Evolutionary conservation across 2,329 filamentous ascomycete species (phyloP).

Genomic region (Cercospora citrullina): DNA sequence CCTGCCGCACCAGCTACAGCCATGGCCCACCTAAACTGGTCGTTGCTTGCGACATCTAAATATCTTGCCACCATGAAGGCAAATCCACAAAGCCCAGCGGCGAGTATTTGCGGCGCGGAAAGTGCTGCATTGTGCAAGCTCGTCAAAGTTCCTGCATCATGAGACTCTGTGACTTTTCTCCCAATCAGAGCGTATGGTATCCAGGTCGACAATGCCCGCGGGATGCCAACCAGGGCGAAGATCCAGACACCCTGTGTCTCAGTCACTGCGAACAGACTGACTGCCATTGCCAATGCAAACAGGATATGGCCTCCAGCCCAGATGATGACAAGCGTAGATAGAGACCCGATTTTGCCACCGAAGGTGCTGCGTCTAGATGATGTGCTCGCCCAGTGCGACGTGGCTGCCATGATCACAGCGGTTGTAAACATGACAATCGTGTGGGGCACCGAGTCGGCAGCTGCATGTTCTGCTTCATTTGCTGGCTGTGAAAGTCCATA

Average conservation of each 20-base stretch:
- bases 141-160: slow-evolving; percentile 8
- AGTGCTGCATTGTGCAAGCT: slow-evolving; percentile 14
- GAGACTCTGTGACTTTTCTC: not conserved
- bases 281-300: not conserved
- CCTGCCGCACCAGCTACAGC: not conserved
- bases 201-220: not conserved
- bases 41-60: not conserved
- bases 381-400: not conserved
- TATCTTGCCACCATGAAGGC: not conserved
- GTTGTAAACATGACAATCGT: not conserved
- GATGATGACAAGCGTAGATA: not conserved
- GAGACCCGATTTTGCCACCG: not conserved
- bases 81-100: not conserved
- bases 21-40: not conserved
- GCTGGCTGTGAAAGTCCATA: not conserved
- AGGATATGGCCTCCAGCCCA: not conserved
- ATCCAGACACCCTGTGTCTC: not conserved
- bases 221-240: not conserved
- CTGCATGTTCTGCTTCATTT: not conserved
- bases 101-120: slow-evolving; percentile 4
- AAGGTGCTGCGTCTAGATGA: not conserved
- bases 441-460: not conserved
- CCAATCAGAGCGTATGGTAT: slow-evolving; percentile 4
- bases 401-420: not conserved
- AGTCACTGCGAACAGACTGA: not conserved